A percentile compares a stretch with the other conserved stretches of the same genome.
Conservation (phyloP, 768 basidiomycete genomes). For the Pseudohyphozyma bogoriensis region DNA sequence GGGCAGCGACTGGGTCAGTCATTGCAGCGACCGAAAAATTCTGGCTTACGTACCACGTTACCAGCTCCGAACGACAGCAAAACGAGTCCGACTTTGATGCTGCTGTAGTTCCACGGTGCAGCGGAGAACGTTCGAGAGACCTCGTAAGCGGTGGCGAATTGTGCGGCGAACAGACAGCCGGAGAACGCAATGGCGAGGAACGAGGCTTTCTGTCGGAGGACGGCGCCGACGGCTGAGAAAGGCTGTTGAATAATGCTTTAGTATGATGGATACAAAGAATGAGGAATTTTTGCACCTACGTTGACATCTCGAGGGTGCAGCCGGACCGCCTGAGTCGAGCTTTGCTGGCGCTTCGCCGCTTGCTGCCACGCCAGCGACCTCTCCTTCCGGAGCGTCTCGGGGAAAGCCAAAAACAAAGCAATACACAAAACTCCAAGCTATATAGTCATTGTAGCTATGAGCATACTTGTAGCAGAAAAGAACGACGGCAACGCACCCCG, state of each 20-base stretch:
- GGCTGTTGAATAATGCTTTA: constrained; percentile 34
- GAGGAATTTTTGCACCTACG: constrained; percentile 23
- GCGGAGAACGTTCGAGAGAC: constrained; percentile 57
- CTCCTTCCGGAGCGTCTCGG: constrained; percentile 71
- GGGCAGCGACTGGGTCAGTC: too few relatives aligned
- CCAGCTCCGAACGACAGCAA: constrained; percentile 65
- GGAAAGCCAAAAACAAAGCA: constrained; percentile 47
- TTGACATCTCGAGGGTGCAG: background rate
- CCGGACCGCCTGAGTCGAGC: too few relatives aligned
- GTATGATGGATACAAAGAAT: constrained; percentile 36
- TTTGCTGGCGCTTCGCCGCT: too few relatives aligned
- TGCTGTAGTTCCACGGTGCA: constrained; percentile 52
- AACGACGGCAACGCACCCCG: too few relatives aligned
- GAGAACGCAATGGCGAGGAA: constrained; percentile 14
- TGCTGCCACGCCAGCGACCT: constrained; percentile 67
- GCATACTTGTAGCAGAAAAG: too few relatives aligned
- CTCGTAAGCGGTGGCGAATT: constrained; percentile 63
- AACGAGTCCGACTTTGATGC: constrained; percentile 64
- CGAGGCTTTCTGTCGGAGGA: constrained; percentile 14
- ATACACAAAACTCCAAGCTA: constrained; percentile 16
- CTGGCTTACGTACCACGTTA: constrained; percentile 33
- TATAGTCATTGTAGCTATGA: too few relatives aligned
- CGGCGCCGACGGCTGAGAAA: constrained; percentile 7
- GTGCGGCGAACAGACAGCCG: constrained; percentile 66
- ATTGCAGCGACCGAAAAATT: too few relatives aligned